Evolutionary conservation across 1,284 basidiomycete species (phyloP), one percentile per base, ranked within the genome.

Genomic region (Polyporus tsugae): DNA sequence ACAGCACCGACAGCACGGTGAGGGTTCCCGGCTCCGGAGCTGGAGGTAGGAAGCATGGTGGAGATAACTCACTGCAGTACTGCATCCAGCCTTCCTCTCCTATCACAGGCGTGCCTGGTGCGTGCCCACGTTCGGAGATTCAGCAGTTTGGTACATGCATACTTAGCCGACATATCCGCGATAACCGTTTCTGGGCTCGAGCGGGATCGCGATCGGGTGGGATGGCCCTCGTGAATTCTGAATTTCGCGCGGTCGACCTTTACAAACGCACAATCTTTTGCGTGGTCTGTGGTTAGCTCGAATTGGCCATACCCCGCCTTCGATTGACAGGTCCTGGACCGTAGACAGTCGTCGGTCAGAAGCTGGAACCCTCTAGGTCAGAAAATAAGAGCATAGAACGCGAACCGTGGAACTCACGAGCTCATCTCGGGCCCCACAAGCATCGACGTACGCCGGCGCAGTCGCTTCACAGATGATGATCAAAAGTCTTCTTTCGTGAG

Each of bases 271-370:
- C 35, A 49, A 25, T 25, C 29, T 38, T 36, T 39, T 6, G 53
- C 25, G 25, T 60, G 42, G 38, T 58, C 55, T 35, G 52, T 35
- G 25, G 42, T 42, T 9, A 60, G 57, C 11, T 65, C 49, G 33
- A 55, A 69, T 25, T 36, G 46, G 19, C 22, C 46, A 10, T 10
- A 25, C 46, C 55, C 49, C 38, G 22, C 42, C 39, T 29, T 46
- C 19, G 52, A 42, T 60, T 15, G 57, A 63, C 38, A 69, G 10
- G 46, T 22, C 41, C 67, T 61, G 9, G 55, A 22, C 55, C 35
- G n/a, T 17, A 57, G 55, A 17, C 19, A 36, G 33, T 9, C 17
- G 19, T 11, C 55, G 55, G 35, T 19, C 36, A 38, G 55, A 58
- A 38, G 55, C 55, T 58, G 55, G 55, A 58, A 38, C 53, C n/a